A percentile compares a stretch with the other conserved stretches of the same genome.
Evolutionary conservation across 1,284 basidiomycete species (phyloP).

Genomic region (Heterobasidion occidentale): DNA sequence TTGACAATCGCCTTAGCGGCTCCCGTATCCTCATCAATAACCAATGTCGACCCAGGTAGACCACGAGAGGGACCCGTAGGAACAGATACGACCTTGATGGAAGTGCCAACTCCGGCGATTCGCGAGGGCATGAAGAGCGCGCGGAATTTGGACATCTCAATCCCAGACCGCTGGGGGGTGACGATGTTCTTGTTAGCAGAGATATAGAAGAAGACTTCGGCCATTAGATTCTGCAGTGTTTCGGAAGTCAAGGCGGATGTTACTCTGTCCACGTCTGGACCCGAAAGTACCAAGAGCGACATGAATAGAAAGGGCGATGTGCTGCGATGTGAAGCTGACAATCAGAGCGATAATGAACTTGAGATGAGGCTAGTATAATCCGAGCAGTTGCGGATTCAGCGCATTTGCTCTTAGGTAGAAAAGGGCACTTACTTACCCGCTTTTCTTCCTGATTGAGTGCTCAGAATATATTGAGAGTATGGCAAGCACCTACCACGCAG

Average conservation of each 20-base stretch:
- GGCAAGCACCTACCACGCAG: too few relatives aligned
- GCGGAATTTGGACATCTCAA: constrained; percentile 42
- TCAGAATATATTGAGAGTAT: too few relatives aligned
- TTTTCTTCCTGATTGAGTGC: too few relatives aligned
- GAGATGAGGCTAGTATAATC: too few relatives aligned
- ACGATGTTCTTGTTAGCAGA: constrained; percentile 14
- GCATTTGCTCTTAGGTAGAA: too few relatives aligned
- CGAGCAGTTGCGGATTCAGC: too few relatives aligned
- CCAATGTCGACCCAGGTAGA: constrained; percentile 68
- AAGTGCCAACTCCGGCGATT: constrained; percentile 35
- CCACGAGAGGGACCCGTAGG: constrained; percentile 45
- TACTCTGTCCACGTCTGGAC: constrained; percentile 38
- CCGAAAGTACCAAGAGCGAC: constrained; percentile 47
- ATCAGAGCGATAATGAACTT: too few relatives aligned
- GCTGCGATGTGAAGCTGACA: too few relatives aligned
- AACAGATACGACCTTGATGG: constrained; percentile 70
- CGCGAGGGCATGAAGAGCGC: constrained; percentile 69
- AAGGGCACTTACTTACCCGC: too few relatives aligned
- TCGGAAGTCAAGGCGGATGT: constrained; percentile 30
- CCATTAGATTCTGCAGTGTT: constrained; percentile 47
- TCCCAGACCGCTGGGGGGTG: constrained; percentile 42
- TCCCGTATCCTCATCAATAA: constrained; percentile 68
- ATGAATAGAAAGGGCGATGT: constrained; percentile 7
- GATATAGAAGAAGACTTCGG: constrained; percentile 35
- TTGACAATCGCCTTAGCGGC: constrained; percentile 68